phyloP scores from a whole-genome alignment of 2,329 filamentous ascomycete genomes.

The Fusarium algeriense region DNA sequence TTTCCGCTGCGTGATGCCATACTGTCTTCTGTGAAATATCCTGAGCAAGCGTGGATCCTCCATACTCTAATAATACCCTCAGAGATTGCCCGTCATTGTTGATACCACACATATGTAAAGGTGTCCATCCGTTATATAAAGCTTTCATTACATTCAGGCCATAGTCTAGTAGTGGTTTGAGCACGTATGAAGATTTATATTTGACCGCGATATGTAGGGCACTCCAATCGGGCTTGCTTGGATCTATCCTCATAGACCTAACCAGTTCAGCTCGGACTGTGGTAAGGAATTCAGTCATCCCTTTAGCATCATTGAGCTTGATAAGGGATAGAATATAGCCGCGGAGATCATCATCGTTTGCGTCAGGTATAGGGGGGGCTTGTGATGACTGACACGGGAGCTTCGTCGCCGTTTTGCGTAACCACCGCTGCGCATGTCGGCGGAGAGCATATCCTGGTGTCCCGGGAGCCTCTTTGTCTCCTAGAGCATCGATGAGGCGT shows the following conservation, averaged over 20 bases:
- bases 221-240: neutral
- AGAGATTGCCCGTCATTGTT: no score
- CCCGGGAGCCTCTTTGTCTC: rapidly evolving
- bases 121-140: no score
- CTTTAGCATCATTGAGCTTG: neutral
- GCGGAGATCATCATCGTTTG: neutral
- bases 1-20: no score
- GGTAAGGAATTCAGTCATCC: neutral
- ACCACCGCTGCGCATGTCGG: neutral
- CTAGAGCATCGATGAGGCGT: neutral
- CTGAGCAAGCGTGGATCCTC: no score
- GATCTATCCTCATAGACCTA: neutral
- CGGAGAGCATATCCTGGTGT: neutral
- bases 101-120: no score
- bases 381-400: no score
- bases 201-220: neutral
- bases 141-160: neutral
- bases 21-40: no score
- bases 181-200: no score
- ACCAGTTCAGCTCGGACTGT: neutral
- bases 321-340: neutral
- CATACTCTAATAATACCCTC: no score
- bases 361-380: no score
- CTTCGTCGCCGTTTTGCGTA: no score
- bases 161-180: neutral